Evolutionary conservation across 306 rosid species (phyloP).

Genomic region (Ammopiptanthus mongolicus): DNA sequence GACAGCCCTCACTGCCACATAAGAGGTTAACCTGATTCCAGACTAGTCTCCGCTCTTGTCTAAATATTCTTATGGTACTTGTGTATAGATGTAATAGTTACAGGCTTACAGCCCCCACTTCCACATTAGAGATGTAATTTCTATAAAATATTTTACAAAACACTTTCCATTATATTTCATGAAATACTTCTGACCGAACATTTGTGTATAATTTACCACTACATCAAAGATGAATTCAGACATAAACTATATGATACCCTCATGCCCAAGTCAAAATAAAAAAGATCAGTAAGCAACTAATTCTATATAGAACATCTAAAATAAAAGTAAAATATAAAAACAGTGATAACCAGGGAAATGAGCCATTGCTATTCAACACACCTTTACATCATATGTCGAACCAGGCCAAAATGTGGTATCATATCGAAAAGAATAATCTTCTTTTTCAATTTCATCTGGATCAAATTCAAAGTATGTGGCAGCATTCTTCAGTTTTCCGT

Average conservation of each 20-base stretch:
- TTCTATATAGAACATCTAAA: background rate
- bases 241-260: constrained; percentile 5
- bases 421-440: constrained; percentile 31
- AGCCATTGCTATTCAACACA: constrained; percentile 4
- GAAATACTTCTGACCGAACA: background rate
- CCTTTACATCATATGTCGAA: constrained; percentile 21
- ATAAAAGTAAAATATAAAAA: background rate
- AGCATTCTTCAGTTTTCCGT: constrained; percentile 31
- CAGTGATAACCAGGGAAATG: background rate
- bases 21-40: too few species aligned
- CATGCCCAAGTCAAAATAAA: background rate
- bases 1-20: too few species aligned
- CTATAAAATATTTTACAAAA: background rate
- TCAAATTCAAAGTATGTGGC: constrained; percentile 38
- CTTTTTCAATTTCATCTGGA: constrained; percentile 2
- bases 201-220: background rate
- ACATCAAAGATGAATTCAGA: background rate
- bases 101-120: too few species aligned
- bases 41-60: too few species aligned
- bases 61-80: too few species aligned
- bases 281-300: background rate
- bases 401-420: constrained; percentile 9
- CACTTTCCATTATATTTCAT: background rate
- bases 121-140: too few species aligned
- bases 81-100: too few species aligned